phyloP scores from a whole-genome alignment of 2,329 filamentous ascomycete genomes.

The Penicillium sp. region DNA sequence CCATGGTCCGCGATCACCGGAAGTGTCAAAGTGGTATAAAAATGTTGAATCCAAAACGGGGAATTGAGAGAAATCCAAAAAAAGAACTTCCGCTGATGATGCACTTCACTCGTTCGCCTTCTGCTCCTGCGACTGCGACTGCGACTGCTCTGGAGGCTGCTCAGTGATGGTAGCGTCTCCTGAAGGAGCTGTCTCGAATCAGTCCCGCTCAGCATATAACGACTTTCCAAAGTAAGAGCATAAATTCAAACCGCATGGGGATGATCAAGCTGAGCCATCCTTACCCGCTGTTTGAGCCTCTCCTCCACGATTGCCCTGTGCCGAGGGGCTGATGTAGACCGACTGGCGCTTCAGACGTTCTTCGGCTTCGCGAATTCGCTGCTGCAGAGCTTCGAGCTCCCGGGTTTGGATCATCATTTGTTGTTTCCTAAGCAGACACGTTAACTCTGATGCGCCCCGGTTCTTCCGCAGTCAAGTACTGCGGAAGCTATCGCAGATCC shows the following conservation, averaged over 20 bases:
- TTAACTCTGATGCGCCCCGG: constrained; percentile 1
- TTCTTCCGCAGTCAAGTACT: neutral
- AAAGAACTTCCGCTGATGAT: neutral
- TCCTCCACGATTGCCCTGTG: constrained; percentile 6
- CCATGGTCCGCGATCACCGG: neutral
- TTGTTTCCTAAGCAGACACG: constrained; percentile 60
- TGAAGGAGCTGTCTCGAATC: constrained; percentile 15
- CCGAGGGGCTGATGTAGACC: constrained; percentile 11
- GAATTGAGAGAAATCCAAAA: neutral
- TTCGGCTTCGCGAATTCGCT: constrained; percentile 78
- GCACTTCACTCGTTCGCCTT: constrained; percentile 11
- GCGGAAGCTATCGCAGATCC: neutral
- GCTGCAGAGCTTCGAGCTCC: constrained; percentile 82
- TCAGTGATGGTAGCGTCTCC: constrained; percentile 8
- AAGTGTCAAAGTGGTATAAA: constrained; percentile 1
- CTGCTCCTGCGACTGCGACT: constrained; percentile 3
- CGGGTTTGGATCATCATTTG: constrained; percentile 67
- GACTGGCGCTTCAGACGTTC: constrained; percentile 58
- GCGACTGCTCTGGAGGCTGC: constrained; percentile 3
- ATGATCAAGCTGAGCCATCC: constrained; percentile 20
- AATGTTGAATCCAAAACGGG: neutral
- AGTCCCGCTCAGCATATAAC: constrained; percentile 11
- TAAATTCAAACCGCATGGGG: neutral
- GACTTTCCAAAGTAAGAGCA: neutral
- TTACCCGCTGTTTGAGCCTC: constrained; percentile 22